Base-by-base conservation (phyloP, 306 rosid genomes). In the Aeschynomene evenia region DNA sequence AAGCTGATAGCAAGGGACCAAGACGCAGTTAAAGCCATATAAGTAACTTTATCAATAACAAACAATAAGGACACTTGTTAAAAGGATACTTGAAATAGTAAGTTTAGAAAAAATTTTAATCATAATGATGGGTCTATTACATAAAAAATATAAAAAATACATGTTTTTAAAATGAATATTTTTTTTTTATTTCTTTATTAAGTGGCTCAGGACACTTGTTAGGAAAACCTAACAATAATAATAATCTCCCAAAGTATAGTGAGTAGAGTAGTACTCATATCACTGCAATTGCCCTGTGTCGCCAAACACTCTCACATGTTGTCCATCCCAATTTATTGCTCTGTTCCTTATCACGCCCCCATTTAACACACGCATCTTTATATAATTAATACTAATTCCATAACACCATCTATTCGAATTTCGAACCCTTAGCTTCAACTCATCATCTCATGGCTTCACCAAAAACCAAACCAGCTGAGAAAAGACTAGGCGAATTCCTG, bases 401-500 rank as follows among this genome's bases (percentile, higher is more conserved):
- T 26, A 53, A 15, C 22, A n/a, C 54, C 61, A 28, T 14, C 29
- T 28, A 8, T 15, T 74, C 60, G 11, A 60, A 45, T 68, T 73
- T 46, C 18, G 24, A 58, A 50, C 60, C 66, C 26, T 60, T 37
- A 29, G 48, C 52, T 45, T 45, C 1, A 1, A 63, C 5, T 9
- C 59, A 39, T 29, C 43, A 29, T 58, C 56, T n/a, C n/a, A 88
- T 88, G 96, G 90, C 88, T 63, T 84, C 89, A 58, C 4, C 81
- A 51, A 36, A 65, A 42, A 6, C 86, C 36, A 82, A 72, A 71
- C 73, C 86, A 56, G 54, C 88, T 56, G 62, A 29, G 56, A 94
- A 81, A 72, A 85, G 77, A 37, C 92, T 92, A 0, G 80, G 66
- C 52, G 89, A 89, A 34, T 87, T 94, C 62, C 89, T 91, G 2